Evolutionary conservation across 2,329 filamentous ascomycete genomes (phyloP).

Genomic region (Phaeosphaeria sp.): DNA sequence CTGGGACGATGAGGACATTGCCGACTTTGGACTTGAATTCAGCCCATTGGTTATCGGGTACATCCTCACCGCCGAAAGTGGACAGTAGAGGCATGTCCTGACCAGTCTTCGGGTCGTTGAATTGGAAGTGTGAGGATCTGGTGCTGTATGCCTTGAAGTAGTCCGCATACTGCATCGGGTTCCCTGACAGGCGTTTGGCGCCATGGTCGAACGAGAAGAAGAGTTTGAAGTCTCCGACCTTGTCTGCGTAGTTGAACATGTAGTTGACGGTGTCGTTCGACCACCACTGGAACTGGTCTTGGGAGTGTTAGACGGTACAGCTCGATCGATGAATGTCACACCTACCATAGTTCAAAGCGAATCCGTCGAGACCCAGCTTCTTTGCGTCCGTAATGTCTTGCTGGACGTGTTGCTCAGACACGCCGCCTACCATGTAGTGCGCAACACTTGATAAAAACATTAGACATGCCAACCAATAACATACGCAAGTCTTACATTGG

Average conservation of each 20-base stretch:
- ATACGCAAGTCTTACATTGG: slow-evolving; percentile 1
- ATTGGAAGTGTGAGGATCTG: slow-evolving; percentile 35
- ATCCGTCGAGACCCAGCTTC: slow-evolving; percentile 43
- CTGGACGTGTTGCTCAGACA: slow-evolving; percentile 21
- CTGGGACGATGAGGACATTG: slow-evolving; percentile 39
- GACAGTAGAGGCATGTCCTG: slow-evolving; percentile 37
- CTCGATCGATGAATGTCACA: neutral
- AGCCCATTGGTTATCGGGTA: slow-evolving; percentile 22
- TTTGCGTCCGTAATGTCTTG: slow-evolving; percentile 38
- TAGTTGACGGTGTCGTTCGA: slow-evolving; percentile 31
- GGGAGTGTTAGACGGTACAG: neutral
- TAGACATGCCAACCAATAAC: neutral
- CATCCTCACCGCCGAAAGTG: slow-evolving; percentile 39
- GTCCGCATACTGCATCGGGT: slow-evolving; percentile 33
- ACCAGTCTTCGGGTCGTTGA: slow-evolving; percentile 14
- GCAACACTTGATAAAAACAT: slow-evolving; percentile 17
- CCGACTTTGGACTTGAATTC: slow-evolving; percentile 36
- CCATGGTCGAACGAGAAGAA: slow-evolving; percentile 50
- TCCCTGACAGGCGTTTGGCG: slow-evolving; percentile 18
- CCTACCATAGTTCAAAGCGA: slow-evolving; percentile 43
- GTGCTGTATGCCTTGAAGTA: slow-evolving; percentile 31
- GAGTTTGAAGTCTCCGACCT: slow-evolving; percentile 36
- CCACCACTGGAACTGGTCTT: slow-evolving; percentile 27
- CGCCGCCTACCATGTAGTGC: slow-evolving; percentile 34
- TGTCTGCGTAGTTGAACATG: slow-evolving; percentile 41